phyloP scores from a whole-genome alignment of 2,329 filamentous ascomycete species.

The Pyricularia sp. region DNA sequence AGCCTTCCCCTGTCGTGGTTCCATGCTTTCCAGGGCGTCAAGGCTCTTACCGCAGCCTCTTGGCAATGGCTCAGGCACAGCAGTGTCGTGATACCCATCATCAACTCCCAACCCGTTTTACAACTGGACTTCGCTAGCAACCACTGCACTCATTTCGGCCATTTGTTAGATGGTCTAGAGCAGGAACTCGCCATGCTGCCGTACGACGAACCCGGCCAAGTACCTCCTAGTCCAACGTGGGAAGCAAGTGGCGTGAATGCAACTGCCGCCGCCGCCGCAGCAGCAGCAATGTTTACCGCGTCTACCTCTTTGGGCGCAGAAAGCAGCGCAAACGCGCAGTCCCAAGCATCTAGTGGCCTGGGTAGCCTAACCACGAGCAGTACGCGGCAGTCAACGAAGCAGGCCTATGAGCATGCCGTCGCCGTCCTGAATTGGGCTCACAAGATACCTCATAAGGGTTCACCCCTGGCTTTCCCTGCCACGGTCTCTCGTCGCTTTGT shows the following conservation, averaged over 20 bases:
- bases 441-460: slow-evolving; percentile 47
- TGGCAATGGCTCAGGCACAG: slow-evolving; percentile 56
- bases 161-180: slow-evolving; percentile 47
- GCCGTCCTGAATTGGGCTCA: slow-evolving; percentile 59
- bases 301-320: neutral
- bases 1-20: slow-evolving; percentile 55
- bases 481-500: slow-evolving; percentile 53
- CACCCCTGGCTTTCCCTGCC: slow-evolving; percentile 53
- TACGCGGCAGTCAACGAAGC: slow-evolving; percentile 24
- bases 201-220: slow-evolving; percentile 8
- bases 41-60: slow-evolving; percentile 52
- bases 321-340: neutral
- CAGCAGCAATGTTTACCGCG: neutral
- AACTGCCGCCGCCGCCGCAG: neutral
- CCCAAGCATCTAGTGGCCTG: neutral
- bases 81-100: slow-evolving; percentile 47
- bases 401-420: slow-evolving; percentile 55
- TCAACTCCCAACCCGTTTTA: slow-evolving; percentile 54
- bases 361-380: neutral
- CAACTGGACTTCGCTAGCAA: slow-evolving; percentile 47
- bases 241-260: neutral
- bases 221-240: neutral
- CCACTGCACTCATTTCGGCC: slow-evolving; percentile 48
- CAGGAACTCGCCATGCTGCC: slow-evolving; percentile 36
- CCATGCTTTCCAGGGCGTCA: slow-evolving; percentile 58